A percentile compares a stretch with the other conserved stretches of the same genome.
These are phyloP conservation scores for Pseudogymnoascus sp. DNA, from an alignment of 2,329 filamentous ascomycete genomes.

Conservation along the genomic window DNA sequence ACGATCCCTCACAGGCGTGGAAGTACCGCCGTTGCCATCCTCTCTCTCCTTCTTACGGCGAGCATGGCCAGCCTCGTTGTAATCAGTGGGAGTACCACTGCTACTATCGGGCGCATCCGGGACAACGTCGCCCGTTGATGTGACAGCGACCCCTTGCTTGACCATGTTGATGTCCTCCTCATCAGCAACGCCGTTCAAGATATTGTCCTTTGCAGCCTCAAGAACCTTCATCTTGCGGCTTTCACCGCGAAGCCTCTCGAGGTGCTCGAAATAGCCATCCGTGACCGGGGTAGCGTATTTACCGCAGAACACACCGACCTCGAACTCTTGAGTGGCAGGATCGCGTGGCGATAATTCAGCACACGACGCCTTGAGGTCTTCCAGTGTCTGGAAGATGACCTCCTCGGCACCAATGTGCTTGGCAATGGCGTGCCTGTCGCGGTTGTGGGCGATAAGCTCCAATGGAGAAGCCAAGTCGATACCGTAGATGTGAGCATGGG, in stretches of 20 bases:
- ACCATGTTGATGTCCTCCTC: conserved; percentile 55
- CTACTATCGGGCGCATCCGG: conserved; percentile 29
- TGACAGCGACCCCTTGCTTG: conserved; percentile 50
- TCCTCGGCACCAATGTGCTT: conserved; percentile 65
- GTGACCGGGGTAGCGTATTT: conserved; percentile 76
- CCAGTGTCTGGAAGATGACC: conserved; percentile 69
- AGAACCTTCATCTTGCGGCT: conserved; percentile 60
- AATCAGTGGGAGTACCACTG: conserved; percentile 14
- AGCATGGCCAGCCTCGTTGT: conserved; percentile 13
- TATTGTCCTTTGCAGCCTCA: conserved; percentile 56
- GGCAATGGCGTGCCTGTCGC: conserved; percentile 54
- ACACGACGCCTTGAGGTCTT: conserved; percentile 75
- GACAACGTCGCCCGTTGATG: conserved; percentile 49
- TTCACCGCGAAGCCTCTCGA: conserved; percentile 65
- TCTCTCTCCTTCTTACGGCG: conserved; percentile 25
- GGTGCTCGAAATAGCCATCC: conserved; percentile 73
- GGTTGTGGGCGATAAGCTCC: conserved; percentile 65
- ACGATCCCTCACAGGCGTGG: conserved; percentile 28
- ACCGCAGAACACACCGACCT: conserved; percentile 88
- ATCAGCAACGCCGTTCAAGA: conserved; percentile 55
- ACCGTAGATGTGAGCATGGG: conserved; percentile 79
- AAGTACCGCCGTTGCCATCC: conserved; percentile 11
- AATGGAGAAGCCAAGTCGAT: conserved; percentile 66
- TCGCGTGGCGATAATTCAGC: conserved; percentile 58
- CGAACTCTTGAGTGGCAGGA: conserved; percentile 58